Evolutionary conservation across 2,329 filamentous ascomycete species (phyloP).

Genomic region (Dothidotthia symphoricarpi): DNA sequence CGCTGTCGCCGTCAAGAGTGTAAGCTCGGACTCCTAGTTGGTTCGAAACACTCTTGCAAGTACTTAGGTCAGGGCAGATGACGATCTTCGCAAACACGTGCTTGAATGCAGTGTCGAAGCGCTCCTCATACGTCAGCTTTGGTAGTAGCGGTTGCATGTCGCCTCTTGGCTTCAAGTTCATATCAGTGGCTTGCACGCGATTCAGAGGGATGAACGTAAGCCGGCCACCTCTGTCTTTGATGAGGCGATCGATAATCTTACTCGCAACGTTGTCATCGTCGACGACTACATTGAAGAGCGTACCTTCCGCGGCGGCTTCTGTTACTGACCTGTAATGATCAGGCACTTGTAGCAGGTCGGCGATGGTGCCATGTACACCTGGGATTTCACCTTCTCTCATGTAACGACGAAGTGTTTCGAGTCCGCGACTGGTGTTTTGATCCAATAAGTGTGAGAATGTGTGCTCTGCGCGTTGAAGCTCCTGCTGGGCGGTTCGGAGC

Average conservation of each 20-base stretch:
- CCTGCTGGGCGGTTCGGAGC: conserved; percentile 70
- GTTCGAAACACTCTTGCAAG: conserved; percentile 86
- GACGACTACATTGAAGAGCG: conserved; percentile 93
- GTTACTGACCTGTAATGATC: conserved; percentile 85
- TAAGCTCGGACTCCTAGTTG: conserved; percentile 91
- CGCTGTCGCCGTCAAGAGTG: conserved; percentile 89
- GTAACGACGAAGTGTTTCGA: conserved; percentile 81
- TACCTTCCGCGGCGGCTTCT: conserved; percentile 88
- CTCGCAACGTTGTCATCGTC: conserved; percentile 88
- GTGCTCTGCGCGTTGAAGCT: conserved; percentile 74
- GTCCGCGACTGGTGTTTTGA: conserved; percentile 77
- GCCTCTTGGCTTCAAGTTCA: conserved; percentile 78
- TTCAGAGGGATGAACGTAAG: conserved; percentile 95
- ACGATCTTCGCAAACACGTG: conserved; percentile 96
- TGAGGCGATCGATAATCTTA: conserved; percentile 73
- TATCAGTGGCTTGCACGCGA: conserved; percentile 67
- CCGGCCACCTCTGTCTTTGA: conserved; percentile 76
- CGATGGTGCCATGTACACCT: conserved; percentile 88
- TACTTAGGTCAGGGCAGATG: conserved; percentile 83
- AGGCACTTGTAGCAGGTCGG: conserved; percentile 84
- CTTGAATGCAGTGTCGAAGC: conserved; percentile 81
- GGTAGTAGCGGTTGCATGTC: conserved; percentile 85
- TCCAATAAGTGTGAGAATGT: conserved; percentile 85
- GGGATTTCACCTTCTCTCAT: conserved; percentile 76
- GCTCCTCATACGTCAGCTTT: conserved; percentile 75